Evolutionary conservation across 352 stramenopile genomes (phyloP).

Genomic region (Phytophthora sansomeana): DNA sequence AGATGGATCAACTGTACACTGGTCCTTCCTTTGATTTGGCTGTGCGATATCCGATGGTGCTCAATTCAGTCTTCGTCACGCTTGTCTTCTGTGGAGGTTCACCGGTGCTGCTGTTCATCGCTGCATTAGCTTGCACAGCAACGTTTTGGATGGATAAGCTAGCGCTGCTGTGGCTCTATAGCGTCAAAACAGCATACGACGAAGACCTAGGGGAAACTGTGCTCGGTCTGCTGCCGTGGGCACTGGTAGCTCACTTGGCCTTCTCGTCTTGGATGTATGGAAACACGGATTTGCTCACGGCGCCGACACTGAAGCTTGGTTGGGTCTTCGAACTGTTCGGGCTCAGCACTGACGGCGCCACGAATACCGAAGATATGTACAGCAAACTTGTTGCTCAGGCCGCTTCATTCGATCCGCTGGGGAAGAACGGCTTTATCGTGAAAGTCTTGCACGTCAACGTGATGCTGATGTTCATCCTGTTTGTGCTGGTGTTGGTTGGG

Average conservation of each 20-base stretch:
- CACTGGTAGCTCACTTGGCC: constrained; percentile 67
- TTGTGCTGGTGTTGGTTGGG: constrained; percentile 52
- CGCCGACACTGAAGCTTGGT: constrained; percentile 55
- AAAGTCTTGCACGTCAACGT: constrained; percentile 79
- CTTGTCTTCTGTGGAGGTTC: constrained; percentile 85
- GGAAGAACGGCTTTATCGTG: constrained; percentile 63
- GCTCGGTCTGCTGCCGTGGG: constrained; percentile 70
- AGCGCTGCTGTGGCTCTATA: constrained; percentile 77
- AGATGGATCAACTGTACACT: constrained; percentile 84
- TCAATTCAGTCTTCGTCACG: constrained; percentile 89
- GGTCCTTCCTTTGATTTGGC: constrained; percentile 79
- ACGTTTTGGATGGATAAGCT: constrained; percentile 90
- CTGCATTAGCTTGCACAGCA: constrained; percentile 56
- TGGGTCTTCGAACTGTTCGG: constrained; percentile 51
- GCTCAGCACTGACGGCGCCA: constrained; percentile 35
- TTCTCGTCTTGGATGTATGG: constrained; percentile 90
- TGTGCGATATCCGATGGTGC: constrained; percentile 81
- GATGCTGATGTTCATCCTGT: constrained; percentile 79
- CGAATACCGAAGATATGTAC: constrained; percentile 51
- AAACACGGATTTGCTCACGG: constrained; percentile 71
- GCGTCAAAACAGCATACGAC: constrained; percentile 83
- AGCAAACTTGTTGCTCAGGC: constrained; percentile 50
- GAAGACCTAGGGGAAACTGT: constrained; percentile 74
- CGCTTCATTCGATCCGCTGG: constrained; percentile 54
- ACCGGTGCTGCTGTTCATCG: constrained; percentile 83